These are phyloP conservation scores for Candida xiaguanensis DNA, from an alignment of 805 yeast species.

Conservation along the genomic window DNA sequence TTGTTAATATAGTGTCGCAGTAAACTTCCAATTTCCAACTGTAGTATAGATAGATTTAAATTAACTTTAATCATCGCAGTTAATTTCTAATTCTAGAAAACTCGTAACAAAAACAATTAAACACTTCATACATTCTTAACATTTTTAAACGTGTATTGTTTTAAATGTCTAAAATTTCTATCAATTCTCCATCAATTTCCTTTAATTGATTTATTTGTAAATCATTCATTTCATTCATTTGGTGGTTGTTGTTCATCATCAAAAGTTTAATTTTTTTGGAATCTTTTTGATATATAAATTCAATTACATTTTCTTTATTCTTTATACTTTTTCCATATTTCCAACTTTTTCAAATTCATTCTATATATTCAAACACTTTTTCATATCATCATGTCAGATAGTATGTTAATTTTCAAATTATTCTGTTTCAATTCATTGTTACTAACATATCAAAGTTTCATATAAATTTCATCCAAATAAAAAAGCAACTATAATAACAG, in stretches of 20 bases:
- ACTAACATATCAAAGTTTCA: constrained; percentile 18
- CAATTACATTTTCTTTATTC: not conserved
- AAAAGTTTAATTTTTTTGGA: no score
- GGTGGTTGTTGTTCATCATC: no score
- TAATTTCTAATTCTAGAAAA: not conserved
- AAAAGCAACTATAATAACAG: constrained; percentile 68
- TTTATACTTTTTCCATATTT: not conserved
- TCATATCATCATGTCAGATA: constrained; percentile 6
- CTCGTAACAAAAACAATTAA: not conserved
- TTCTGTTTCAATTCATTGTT: not conserved
- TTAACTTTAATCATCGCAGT: not conserved
- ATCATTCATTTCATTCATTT: no score
- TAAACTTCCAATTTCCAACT: not conserved
- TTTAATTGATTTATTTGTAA: not conserved
- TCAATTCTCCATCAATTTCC: not conserved
- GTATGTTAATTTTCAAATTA: constrained; percentile 6
- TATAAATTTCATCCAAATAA: constrained; percentile 55
- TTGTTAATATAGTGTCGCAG: no score
- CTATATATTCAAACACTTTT: not conserved
- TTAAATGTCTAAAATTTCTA: not conserved
- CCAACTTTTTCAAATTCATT: no score
- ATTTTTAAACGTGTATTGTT: not conserved
- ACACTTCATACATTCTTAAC: no score
- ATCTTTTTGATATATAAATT: no score
- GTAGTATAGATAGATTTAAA: no score